A percentile compares a stretch with the other conserved stretches of the same genome.
Evolutionary conservation across 805 yeast species (phyloP).

Genomic region (Jamesozyma piceae): DNA sequence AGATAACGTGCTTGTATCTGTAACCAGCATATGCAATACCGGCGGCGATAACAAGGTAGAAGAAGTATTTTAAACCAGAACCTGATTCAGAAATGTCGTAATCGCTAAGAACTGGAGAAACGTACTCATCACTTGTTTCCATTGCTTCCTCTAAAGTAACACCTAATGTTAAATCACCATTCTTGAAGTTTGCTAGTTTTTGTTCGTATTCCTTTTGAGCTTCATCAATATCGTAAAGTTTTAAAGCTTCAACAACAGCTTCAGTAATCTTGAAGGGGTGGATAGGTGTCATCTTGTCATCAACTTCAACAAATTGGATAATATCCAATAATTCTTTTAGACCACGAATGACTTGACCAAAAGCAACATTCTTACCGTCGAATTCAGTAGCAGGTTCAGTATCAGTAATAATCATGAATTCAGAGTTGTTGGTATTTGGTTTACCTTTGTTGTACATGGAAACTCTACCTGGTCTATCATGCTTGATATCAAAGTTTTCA

Average conservation of each 20-base stretch:
- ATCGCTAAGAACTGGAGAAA: not conserved
- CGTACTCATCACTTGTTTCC: conserved; percentile 9
- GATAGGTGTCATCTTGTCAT: conserved; percentile 7
- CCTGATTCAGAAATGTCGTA: not conserved
- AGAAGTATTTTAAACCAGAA: not conserved
- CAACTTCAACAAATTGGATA: conserved; percentile 48
- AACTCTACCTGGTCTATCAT: conserved; percentile 57
- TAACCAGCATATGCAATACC: not conserved
- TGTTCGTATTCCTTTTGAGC: conserved; percentile 17
- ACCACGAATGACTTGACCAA: conserved; percentile 68
- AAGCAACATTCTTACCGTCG: conserved; percentile 61
- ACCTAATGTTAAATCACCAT: conserved; percentile 25
- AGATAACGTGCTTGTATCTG: not conserved
- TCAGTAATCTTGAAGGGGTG: conserved; percentile 32
- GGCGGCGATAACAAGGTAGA: not conserved
- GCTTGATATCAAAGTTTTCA: conserved; percentile 61
- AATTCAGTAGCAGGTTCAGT: conserved; percentile 38
- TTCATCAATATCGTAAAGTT: conserved; percentile 13
- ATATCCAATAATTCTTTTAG: conserved; percentile 46
- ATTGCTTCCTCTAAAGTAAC: conserved; percentile 16
- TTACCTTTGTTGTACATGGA: conserved; percentile 66
- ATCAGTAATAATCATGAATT: conserved; percentile 59
- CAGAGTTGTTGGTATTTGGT: conserved; percentile 57
- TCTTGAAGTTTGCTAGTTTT: conserved; percentile 16
- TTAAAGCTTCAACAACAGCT: conserved; percentile 24